phyloP scores from a whole-genome alignment of 108 stramenopile species.

The Thalassiosira profunda region DNA sequence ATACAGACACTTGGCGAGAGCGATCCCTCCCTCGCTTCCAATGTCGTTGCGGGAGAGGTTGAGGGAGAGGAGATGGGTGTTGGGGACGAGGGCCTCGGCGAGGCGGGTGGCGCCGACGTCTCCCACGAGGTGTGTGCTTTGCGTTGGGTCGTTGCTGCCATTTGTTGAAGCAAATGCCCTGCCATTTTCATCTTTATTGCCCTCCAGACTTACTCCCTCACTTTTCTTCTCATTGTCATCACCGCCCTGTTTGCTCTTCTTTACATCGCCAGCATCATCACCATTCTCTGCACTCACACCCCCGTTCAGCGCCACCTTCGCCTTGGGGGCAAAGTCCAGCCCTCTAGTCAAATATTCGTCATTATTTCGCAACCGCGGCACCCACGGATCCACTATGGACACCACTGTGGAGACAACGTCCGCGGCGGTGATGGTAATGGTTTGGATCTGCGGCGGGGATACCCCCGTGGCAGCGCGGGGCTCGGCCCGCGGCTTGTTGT shows the following conservation, averaged over 20 bases:
- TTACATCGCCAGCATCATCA: background rate
- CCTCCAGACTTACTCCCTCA: too few species aligned
- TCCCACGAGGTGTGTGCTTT: slow-evolving; percentile 7
- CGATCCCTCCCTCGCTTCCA: slow-evolving; percentile 5
- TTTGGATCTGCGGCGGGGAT: too few species aligned
- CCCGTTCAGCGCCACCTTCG: too few species aligned
- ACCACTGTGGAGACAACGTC: background rate
- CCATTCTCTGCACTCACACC: background rate
- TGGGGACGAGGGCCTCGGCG: slow-evolving; percentile 5
- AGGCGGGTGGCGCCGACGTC: slow-evolving; percentile 23
- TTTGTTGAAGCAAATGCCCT: too few species aligned
- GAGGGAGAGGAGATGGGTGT: slow-evolving; percentile 9
- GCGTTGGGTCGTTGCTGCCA: too few species aligned
- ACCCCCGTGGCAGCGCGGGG: too few species aligned
- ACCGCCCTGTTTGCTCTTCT: too few species aligned
- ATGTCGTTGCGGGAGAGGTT: slow-evolving; percentile 21
- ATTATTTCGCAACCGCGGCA: background rate
- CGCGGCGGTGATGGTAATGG: background rate
- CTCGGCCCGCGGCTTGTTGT: too few species aligned
- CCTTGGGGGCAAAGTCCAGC: background rate
- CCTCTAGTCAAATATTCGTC: background rate
- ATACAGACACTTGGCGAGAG: slow-evolving; percentile 8
- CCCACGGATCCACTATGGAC: background rate
- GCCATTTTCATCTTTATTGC: too few species aligned
- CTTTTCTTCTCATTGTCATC: too few species aligned